Evolutionary conservation across 176 grass and related monocot species (phyloP).

Genomic region (Lolium perenne): DNA sequence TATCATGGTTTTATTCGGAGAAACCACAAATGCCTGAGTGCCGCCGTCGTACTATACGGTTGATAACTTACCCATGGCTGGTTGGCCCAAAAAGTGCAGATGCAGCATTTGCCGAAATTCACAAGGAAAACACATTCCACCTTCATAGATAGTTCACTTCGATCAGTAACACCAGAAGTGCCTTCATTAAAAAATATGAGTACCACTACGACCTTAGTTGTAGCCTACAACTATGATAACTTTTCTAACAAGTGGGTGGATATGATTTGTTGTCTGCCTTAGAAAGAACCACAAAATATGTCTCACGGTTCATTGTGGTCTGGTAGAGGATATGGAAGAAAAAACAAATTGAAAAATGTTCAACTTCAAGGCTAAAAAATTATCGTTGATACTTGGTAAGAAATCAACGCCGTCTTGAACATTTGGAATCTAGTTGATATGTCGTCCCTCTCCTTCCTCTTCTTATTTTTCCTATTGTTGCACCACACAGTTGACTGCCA

Average conservation of each 20-base stretch:
- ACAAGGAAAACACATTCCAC: no score
- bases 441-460: no score
- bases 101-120: no score
- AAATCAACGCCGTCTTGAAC: not conserved
- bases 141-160: not conserved
- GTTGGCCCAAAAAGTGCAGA: no score
- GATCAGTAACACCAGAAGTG: not conserved
- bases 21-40: not conserved
- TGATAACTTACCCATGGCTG: no score
- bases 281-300: not conserved
- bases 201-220: not conserved
- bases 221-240: not conserved
- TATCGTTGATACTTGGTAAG: not conserved
- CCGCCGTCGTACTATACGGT: no score
- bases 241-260: not conserved
- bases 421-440: not conserved
- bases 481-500: no score
- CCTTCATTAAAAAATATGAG: not conserved
- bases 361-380: not conserved
- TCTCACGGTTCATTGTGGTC: not conserved
- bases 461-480: no score
- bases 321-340: not conserved
- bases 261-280: not conserved
- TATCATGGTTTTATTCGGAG: not conserved
- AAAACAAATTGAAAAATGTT: not conserved